phyloP scores from a whole-genome alignment of 164 flowering plant genomes.

The Stephania yunnanensis region DNA sequence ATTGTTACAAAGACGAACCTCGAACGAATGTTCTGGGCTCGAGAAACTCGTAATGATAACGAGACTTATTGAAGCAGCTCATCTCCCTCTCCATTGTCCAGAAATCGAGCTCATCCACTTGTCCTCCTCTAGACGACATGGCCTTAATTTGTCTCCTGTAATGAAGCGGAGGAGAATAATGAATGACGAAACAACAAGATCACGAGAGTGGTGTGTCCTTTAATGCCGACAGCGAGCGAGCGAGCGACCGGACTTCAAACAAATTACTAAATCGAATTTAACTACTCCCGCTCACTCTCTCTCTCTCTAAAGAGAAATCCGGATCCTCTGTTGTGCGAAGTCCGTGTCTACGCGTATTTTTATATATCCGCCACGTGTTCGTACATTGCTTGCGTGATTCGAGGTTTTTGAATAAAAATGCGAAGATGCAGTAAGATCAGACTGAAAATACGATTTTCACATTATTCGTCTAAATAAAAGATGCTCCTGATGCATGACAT shows the following conservation, averaged over 20 bases:
- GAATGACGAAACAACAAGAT: not conserved
- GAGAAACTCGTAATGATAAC: slow-evolving; percentile 22
- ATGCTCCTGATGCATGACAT: too few species aligned
- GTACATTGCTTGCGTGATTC: too few species aligned
- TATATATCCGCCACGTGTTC: too few species aligned
- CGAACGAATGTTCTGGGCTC: slow-evolving; percentile 39
- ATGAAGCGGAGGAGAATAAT: not conserved
- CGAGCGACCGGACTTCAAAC: not conserved
- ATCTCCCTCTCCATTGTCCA: slow-evolving; percentile 36
- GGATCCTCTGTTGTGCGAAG: not conserved
- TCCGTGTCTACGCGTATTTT: not conserved
- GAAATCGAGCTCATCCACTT: slow-evolving; percentile 49
- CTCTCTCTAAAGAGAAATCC: not conserved
- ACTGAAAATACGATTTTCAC: too few species aligned
- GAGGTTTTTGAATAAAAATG: too few species aligned
- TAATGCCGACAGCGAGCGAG: not conserved
- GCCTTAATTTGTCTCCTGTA: not conserved
- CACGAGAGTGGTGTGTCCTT: not conserved
- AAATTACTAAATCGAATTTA: too few species aligned
- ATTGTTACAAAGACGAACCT: slow-evolving; percentile 23
- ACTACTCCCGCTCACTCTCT: not conserved
- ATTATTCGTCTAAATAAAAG: too few species aligned
- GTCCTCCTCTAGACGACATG: slow-evolving; percentile 23
- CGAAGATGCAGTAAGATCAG: too few species aligned
- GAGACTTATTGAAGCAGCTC: slow-evolving; percentile 18